These are phyloP conservation scores for Vitis hybrid DNA, from an alignment of 177 flowering plant genomes.

Conservation along the genomic window DNA sequence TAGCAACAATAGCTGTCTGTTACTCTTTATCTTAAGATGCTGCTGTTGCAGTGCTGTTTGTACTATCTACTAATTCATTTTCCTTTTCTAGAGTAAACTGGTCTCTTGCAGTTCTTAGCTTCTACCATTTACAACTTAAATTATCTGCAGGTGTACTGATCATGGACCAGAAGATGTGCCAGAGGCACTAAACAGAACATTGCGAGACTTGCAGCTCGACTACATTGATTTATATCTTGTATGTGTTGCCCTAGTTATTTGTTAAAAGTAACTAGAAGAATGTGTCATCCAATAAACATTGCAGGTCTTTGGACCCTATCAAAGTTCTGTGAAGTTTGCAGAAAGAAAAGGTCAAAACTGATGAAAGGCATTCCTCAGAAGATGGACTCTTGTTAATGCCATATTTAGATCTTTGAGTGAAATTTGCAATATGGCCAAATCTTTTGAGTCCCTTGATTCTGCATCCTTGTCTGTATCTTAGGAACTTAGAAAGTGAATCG, in stretches of 20 bases:
- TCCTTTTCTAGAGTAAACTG: background rate
- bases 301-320: no score
- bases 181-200: conserved; percentile 12
- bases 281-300: no score
- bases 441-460: background rate
- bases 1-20: no score
- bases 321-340: background rate
- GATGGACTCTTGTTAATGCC: background rate
- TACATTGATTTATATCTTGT: background rate
- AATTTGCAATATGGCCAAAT: background rate
- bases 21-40: background rate
- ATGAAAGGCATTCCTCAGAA: background rate
- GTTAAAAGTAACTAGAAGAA: no score
- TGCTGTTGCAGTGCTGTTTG: background rate
- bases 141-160: conserved; percentile 10
- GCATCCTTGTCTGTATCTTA: no score
- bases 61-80: background rate
- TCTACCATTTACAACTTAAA: background rate
- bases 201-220: conserved; percentile 17
- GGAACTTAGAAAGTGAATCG: background rate
- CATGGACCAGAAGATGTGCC: conserved; percentile 24
- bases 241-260: no score
- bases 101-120: background rate
- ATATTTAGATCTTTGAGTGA: background rate
- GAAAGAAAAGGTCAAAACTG: background rate